These are phyloP conservation scores for Eucalyptus erythrocorys DNA, from an alignment of 345 rosid genomes.

Conservation along the genomic window DNA sequence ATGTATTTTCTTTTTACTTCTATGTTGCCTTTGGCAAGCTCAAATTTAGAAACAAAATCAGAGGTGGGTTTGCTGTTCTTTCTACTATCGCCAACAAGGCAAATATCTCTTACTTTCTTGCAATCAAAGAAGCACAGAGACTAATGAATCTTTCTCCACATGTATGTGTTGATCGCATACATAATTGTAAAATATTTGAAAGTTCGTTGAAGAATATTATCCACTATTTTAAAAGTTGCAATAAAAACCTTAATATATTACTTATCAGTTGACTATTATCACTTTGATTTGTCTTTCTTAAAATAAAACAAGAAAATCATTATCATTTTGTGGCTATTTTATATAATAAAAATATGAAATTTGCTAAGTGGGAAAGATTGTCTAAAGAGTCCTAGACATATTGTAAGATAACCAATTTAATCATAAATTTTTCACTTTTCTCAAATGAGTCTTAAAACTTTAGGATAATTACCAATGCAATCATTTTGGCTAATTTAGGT, in stretches of 20 bases:
- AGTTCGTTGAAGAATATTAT: not conserved
- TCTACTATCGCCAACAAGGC: not conserved
- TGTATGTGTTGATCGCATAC: not conserved
- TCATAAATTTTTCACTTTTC: not conserved
- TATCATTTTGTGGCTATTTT: not conserved
- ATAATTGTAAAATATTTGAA: not conserved
- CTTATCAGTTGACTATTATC: not conserved
- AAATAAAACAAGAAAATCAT: not conserved
- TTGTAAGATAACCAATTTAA: not conserved
- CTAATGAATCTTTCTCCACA: not conserved
- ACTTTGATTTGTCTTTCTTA: not conserved
- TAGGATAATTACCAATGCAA: not conserved
- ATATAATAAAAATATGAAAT: not conserved
- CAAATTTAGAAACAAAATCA: conserved; percentile 45
- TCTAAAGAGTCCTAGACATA: not conserved
- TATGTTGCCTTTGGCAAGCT: not conserved
- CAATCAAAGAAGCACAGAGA: not conserved
- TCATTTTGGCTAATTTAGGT: not conserved
- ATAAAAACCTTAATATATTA: not conserved
- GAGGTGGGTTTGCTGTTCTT: not conserved
- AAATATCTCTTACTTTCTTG: not conserved
- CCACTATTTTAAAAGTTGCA: not conserved
- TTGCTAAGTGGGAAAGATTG: not conserved
- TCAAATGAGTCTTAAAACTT: not conserved
- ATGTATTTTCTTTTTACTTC: not conserved